Evolutionary conservation across 2,329 filamentous ascomycete species (phyloP), one percentile per base, ranked within the genome.

Genomic region (Aaosphaeria pasadenensis): DNA sequence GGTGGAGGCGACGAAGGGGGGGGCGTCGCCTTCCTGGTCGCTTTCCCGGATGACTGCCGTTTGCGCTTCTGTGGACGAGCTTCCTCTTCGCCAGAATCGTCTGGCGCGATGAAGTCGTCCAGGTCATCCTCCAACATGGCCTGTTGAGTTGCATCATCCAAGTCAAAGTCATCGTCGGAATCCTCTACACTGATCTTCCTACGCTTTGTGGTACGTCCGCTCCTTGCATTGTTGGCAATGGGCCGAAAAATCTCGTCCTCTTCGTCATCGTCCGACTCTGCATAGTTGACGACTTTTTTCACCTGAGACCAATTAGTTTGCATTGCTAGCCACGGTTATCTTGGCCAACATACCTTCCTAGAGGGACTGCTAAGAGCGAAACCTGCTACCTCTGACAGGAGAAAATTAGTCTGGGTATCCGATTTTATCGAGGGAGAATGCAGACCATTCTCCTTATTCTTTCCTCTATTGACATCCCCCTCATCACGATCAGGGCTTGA

Each of bases 31-130:
- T 59, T 82, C 79, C 92, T 92, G 43, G 86, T 79, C n/a, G 7
- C n/a, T n/a, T 36, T 36, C n/a, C 33, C 33, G 7, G n/a, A 36
- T 1, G 83, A 71, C 63, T 11, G 76, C 51, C 87, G 79, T 60
- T 80, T 80, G 48, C 87, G 75, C 72, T 95, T 96, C 64, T 83
- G 87, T 0, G 86, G 76, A 28, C 78, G 69, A 66, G 59, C 75
- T 55, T 52, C 77, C 63, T 82, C 80, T 13, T 84, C 87, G 42
- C 95, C 91, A 0, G 89, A 92, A 39, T 95, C 89, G 60, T 96
- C 91, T 0, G 87, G 84, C 4, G 87, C 91, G 28, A 97, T 78
- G 61, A 97, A 97, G 66, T 96, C 88, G 52, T 86, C 89, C 74
- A 95, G 83, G 46, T 94, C 83, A n/a, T 84, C 80, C 40, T 81